Conservation (phyloP, 257 asterid species). For the Mentha longifolia region DNA sequence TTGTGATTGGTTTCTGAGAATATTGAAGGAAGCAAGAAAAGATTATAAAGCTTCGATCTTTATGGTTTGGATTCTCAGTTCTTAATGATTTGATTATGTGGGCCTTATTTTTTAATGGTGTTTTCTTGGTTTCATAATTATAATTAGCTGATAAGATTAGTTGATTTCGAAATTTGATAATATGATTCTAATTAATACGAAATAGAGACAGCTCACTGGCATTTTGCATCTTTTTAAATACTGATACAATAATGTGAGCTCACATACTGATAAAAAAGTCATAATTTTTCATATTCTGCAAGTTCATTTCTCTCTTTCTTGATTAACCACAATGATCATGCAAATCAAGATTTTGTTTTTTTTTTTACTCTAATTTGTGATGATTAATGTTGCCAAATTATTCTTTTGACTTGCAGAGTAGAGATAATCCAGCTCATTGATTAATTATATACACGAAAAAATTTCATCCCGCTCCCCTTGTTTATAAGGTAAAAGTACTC, state of each 20-base stretch:
- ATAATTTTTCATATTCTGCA: background rate
- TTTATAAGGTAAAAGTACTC: constrained; percentile 14
- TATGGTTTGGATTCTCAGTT: constrained; percentile 17
- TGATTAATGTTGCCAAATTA: constrained; percentile 4
- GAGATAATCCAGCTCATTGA: background rate
- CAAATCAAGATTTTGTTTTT: too few relatives aligned
- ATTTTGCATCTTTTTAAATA: background rate
- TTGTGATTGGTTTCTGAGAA: background rate
- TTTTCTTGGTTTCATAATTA: background rate
- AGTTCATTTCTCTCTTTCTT: background rate
- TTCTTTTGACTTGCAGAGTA: background rate
- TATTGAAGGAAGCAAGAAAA: background rate
- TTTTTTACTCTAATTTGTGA: background rate
- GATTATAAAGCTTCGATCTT: constrained; percentile 17
- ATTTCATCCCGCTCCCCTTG: background rate
- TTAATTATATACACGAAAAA: background rate
- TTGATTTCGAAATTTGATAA: constrained; percentile 10
- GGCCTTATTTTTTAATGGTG: background rate
- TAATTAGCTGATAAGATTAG: background rate
- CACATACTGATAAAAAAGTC: background rate
- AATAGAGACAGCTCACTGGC: background rate
- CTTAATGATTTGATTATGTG: constrained; percentile 17
- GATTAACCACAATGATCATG: background rate
- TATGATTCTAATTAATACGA: background rate
- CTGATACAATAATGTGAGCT: constrained; percentile 5